Base-by-base conservation (phyloP, 768 basidiomycete species). In the Kwoniella mangroviensis region DNA sequence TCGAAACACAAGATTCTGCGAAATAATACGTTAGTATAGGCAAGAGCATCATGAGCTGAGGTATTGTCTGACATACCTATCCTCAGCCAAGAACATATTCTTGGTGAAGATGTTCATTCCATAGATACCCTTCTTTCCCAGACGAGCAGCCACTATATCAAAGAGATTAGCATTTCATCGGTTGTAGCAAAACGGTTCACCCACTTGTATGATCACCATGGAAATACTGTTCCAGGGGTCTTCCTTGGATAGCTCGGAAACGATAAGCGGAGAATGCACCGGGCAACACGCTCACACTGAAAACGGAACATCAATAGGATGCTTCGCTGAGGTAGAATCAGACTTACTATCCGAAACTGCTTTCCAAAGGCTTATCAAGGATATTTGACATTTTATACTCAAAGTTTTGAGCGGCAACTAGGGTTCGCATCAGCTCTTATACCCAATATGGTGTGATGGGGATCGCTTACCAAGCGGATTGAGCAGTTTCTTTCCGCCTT, bases 81-180 rank as follows among this genome's bases (percentile, higher is more conserved):
- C 73, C 80, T 93, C 92, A 24, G 92, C 92, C 67, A 93, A 88
- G 81, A 93, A 94, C 92, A 93, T 94, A 85, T 94, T 94, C 54
- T 92, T 87, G 84, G 92, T 88, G 85, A 81, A 58, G 45, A 72
- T 70, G 82, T 91, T 90, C 95, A 97, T 97, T 55, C 94, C 94
- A 72, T 96, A 89, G 65, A 95, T 93, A 84, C 95, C 96, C 85
- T 97, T 95, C 26, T 89, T 85, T 12, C 96, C 96, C 55, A 97
- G 89, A 63, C 95, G 90, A 73, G 93, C 93, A 19, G 95, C 94
- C 77, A 97, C 85, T 34, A 81, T 11, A 15, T 53, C 34, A 34
- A 7, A 43, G 24, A n/a, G 5, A 17, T 55, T 22, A 41, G 51
- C 21, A 56, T n/a, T 34, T 7, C 17, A 34, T 15, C 21, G 3